phyloP scores from a whole-genome alignment of 106 monocot genomes.

The Agapanthus africanus region DNA sequence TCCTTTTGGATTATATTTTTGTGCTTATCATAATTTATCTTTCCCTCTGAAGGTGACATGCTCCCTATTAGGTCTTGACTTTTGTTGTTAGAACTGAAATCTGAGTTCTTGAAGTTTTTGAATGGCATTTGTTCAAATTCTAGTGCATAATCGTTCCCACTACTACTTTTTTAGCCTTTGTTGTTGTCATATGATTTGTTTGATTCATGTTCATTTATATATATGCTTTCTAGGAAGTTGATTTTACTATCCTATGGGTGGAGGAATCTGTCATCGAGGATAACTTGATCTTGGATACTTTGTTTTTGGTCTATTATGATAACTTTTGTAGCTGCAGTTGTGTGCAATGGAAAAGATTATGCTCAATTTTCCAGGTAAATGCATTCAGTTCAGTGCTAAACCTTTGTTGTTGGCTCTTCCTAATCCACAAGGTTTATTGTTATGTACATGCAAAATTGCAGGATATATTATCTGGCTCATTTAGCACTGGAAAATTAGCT shows the following conservation, averaged over 20 bases:
- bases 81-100: neutral
- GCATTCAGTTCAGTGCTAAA: neutral
- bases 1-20: neutral
- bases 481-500: conserved; percentile 53
- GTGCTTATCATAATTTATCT: neutral
- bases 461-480: conserved; percentile 50
- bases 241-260: conserved; percentile 54
- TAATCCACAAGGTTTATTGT: conserved; percentile 1
- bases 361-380: conserved; percentile 63
- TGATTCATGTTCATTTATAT: conserved; percentile 7
- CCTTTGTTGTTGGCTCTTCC: neutral
- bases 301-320: conserved; percentile 84
- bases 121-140: neutral
- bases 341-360: conserved; percentile 63
- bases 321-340: conserved; percentile 51
- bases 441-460: conserved; percentile 18
- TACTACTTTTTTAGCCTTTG: too few relatives aligned
- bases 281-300: conserved; percentile 69
- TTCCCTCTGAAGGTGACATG: neutral
- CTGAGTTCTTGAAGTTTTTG: neutral
- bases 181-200: neutral
- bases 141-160: neutral
- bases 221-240: conserved; percentile 45
- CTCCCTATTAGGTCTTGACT: neutral
- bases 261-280: conserved; percentile 79